Conservation (phyloP, 768 basidiomycete genomes). For the Russula compacta region DNA sequence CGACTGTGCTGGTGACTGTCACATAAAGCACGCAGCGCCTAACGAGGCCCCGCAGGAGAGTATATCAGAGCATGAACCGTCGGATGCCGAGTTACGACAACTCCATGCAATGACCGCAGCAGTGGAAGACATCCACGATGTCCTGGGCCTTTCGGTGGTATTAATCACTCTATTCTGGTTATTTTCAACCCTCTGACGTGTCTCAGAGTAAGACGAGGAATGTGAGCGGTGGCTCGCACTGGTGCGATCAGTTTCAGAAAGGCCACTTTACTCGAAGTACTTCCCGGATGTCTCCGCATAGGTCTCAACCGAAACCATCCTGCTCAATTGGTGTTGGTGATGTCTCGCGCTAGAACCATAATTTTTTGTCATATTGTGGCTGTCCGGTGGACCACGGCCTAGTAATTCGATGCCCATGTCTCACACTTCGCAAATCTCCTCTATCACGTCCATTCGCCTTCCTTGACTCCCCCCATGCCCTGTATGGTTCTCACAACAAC, state of each 20-base stretch:
- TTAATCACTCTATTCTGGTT: background rate
- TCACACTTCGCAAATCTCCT: background rate
- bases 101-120: background rate
- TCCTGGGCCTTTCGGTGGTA: constrained; percentile 12
- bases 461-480: too few species aligned
- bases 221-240: constrained; percentile 6
- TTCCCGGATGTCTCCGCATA: background rate
- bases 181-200: background rate
- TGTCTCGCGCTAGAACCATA: background rate
- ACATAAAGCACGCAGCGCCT: background rate
- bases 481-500: too few species aligned
- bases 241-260: background rate
- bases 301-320: background rate
- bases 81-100: background rate
- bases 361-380: background rate
- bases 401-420: background rate
- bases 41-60: background rate
- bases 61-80: background rate
- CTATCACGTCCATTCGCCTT: too few species aligned
- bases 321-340: background rate
- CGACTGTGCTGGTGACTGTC: background rate
- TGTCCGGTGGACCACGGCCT: background rate
- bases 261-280: constrained; percentile 5
- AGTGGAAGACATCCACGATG: constrained; percentile 3
- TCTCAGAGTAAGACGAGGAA: background rate